These are phyloP conservation scores for Sclerotinia spermophila DNA, from an alignment of 2,329 filamentous ascomycete genomes.

Conservation along the genomic window DNA sequence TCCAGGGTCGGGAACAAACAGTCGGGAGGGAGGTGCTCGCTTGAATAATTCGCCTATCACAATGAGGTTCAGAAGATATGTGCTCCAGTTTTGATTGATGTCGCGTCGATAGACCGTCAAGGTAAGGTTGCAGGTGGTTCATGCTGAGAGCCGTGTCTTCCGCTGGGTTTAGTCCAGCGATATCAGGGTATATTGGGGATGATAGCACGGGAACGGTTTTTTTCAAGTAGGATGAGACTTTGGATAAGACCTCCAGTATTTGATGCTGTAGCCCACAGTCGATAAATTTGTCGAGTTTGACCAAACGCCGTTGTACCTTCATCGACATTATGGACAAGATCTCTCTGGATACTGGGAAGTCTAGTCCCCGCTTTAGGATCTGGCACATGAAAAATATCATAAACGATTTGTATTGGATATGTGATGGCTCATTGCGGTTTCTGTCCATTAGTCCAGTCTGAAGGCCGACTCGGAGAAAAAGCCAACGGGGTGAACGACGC, in stretches of 20 bases:
- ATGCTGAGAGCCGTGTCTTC: not conserved
- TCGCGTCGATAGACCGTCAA: not conserved
- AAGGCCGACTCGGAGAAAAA: conserved; percentile 50
- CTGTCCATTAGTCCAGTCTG: conserved; percentile 36
- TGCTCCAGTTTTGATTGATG: not conserved
- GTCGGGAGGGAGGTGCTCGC: conserved; percentile 39
- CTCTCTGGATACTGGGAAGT: conserved; percentile 29
- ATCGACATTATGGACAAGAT: conserved; percentile 42
- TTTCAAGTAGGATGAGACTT: not conserved
- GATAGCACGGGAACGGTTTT: not conserved
- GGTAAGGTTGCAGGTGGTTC: not conserved
- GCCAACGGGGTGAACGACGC: conserved; percentile 52
- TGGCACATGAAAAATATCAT: conserved; percentile 46
- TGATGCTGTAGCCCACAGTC: not conserved
- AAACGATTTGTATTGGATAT: conserved; percentile 47
- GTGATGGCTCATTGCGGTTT: not conserved
- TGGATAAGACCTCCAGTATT: not conserved
- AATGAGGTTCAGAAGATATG: not conserved
- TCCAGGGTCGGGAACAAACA: not conserved
- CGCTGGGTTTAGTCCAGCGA: not conserved
- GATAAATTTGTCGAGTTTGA: conserved; percentile 39
- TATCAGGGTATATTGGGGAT: not conserved
- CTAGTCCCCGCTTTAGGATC: conserved; percentile 36
- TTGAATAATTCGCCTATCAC: not conserved
- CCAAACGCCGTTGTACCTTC: conserved; percentile 44